Evolutionary conservation across 2,329 filamentous ascomycete genomes (phyloP).

Genomic region (Penicillium sclerotiorum): DNA sequence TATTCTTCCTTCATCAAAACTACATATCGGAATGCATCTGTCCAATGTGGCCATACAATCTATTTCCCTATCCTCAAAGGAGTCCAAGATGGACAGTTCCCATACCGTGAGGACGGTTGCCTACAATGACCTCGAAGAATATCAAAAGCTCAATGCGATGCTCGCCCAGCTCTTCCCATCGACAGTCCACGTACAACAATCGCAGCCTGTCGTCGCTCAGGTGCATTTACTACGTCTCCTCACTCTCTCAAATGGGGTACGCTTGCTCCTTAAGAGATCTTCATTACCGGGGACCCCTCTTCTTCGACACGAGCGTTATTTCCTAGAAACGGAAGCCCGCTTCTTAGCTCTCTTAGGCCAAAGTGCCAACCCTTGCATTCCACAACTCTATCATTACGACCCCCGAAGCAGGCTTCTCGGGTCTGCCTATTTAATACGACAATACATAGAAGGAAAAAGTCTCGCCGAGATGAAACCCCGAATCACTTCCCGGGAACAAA

Average conservation of each 20-base stretch:
- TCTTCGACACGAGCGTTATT: constrained; percentile 42
- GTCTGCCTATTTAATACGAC: constrained; percentile 41
- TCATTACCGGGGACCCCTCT: constrained; percentile 39
- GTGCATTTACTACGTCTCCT: constrained; percentile 41
- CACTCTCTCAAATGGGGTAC: constrained; percentile 41
- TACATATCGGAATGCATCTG: constrained; percentile 15
- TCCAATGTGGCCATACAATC: constrained; percentile 14
- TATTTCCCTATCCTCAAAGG: constrained; percentile 9
- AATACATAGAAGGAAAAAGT: constrained; percentile 38
- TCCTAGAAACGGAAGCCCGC: constrained; percentile 45
- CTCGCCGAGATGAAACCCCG: constrained; percentile 34
- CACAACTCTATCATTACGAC: constrained; percentile 42
- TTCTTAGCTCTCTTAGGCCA: constrained; percentile 41
- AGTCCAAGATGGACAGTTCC: constrained; percentile 4
- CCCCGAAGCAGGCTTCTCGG: constrained; percentile 28
- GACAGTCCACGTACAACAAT: constrained; percentile 30
- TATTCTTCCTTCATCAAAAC: background rate
- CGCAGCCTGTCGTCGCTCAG: constrained; percentile 30
- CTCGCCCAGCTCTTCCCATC: constrained; percentile 36
- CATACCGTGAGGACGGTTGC: background rate
- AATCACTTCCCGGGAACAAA: constrained; percentile 34
- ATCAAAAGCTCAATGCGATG: constrained; percentile 30
- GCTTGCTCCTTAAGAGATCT: constrained; percentile 41
- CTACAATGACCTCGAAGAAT: constrained; percentile 20
- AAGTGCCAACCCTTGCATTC: constrained; percentile 37